Evolutionary conservation across 2,329 filamentous ascomycete species (phyloP).

Genomic region (Cladosporium colombiae): DNA sequence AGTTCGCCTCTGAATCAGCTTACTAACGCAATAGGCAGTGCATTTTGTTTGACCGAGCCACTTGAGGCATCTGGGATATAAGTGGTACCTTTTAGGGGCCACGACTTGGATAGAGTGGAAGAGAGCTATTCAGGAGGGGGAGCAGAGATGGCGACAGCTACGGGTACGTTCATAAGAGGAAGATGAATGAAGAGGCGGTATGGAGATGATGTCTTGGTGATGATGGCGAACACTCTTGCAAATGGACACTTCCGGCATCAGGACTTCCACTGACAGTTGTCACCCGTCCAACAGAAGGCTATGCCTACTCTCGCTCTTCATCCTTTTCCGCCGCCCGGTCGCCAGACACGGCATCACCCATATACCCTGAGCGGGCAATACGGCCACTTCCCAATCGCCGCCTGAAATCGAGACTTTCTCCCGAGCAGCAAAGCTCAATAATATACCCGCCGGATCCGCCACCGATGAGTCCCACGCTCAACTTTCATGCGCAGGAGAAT

Average conservation of each 20-base stretch:
- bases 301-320: constrained; percentile 31
- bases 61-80: constrained; percentile 9
- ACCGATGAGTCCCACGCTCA: constrained; percentile 55
- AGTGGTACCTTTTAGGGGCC: neutral
- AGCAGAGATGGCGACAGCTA: constrained; percentile 29
- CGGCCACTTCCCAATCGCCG: constrained; percentile 87
- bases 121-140: constrained; percentile 16
- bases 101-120: constrained; percentile 17
- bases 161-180: constrained; percentile 24
- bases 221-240: neutral
- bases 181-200: neutral
- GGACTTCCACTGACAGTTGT: constrained; percentile 20
- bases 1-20: neutral
- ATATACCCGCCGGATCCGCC: constrained; percentile 77
- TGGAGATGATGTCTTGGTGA: neutral
- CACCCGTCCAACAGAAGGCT: constrained; percentile 19
- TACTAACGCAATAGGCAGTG: constrained; percentile 16
- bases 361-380: constrained; percentile 89
- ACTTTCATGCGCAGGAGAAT: constrained; percentile 27
- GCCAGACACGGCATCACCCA: constrained; percentile 71
- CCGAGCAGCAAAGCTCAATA: constrained; percentile 79
- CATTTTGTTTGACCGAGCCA: constrained; percentile 13
- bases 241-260: neutral
- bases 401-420: constrained; percentile 82
- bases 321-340: constrained; percentile 32